Evolutionary conservation across 306 rosid genomes (phyloP), one percentile per base, ranked within the genome.

Genomic region (Rosa persica): DNA sequence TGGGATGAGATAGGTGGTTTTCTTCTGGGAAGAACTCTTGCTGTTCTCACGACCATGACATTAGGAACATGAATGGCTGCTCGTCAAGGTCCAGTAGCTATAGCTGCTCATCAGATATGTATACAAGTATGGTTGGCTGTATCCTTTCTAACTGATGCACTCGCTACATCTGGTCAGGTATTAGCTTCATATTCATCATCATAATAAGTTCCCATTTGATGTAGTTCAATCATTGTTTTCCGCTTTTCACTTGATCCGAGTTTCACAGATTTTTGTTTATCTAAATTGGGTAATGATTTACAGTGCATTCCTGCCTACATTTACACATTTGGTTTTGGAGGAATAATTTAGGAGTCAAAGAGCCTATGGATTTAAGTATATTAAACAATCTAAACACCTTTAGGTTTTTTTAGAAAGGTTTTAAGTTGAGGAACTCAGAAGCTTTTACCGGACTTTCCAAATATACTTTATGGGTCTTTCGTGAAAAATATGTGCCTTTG

Each of bases 101-200:
- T 95, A 98, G 99, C 99, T 84, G 98, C 96, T 80, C 98, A 95
- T 90, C 99, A 95, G 87, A 91, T 95, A 87, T 95, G 96, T 22
- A 80, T 95, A 87, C 99, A 95, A 88, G 98, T 95, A 17, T 95
- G 99, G 99, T 81, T 93, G 85, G 98, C 98, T 8, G 98, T 95
- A 66, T 95, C 99, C 44, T 98, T 93, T 78, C 96, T 95, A 65
- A 89, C 95, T 34, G 99, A 95, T 91, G 89, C 99, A 3, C 77
- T 93, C 77, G 97, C 92, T 79, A 73, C 90, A 83, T 91, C 99
- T 80, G 86, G 82, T 81, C 99, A 95, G 99, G 99, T 93, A 81
- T 72, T 68, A 38, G 60, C 71, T 80, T 12, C 79, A 65, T 27
- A 76, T 75, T 47, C 16, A 46, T 51, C 12, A 62, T 79, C 73